Evolutionary conservation across 768 basidiomycete genomes (phyloP).

Genomic region (Mycena polygramma): DNA sequence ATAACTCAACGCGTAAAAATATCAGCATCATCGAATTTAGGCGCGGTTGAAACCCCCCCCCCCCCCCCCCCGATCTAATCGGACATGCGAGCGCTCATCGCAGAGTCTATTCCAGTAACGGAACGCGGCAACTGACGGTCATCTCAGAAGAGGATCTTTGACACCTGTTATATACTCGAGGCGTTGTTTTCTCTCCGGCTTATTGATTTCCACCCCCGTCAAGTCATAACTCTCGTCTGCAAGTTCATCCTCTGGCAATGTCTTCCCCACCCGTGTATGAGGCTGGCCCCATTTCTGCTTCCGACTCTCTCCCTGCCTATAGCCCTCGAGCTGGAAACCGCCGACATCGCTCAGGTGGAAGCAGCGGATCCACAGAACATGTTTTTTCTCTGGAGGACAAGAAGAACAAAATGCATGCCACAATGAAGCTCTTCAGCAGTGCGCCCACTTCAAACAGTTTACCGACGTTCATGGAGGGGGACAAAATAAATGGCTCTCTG

Average conservation of each 20-base stretch:
- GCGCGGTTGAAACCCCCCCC: too few species aligned
- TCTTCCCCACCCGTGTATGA: constrained; percentile 28
- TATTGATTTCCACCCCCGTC: neutral
- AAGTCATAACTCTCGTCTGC: neutral
- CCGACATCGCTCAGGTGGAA: neutral
- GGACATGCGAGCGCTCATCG: too few species aligned
- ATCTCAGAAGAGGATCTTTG: neutral
- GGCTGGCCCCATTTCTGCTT: neutral
- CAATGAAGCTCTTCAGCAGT: constrained; percentile 27
- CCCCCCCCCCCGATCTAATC: too few species aligned
- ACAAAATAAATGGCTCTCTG: constrained; percentile 27
- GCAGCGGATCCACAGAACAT: constrained; percentile 30
- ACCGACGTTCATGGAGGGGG: constrained; percentile 30
- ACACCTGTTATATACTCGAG: constrained; percentile 1
- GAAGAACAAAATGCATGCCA: constrained; percentile 20
- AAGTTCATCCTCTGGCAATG: constrained; percentile 2
- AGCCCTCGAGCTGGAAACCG: constrained; percentile 3
- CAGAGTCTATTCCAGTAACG: neutral
- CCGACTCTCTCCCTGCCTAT: constrained; percentile 28
- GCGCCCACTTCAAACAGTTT: constrained; percentile 20
- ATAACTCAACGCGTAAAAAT: too few species aligned
- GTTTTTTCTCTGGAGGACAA: constrained; percentile 28
- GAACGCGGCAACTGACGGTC: constrained; percentile 7
- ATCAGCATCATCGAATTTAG: too few species aligned
- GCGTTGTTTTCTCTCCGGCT: neutral